Evolutionary conservation across 2,329 filamentous ascomycete genomes (phyloP).

Genomic region (Juglanconis sp.): DNA sequence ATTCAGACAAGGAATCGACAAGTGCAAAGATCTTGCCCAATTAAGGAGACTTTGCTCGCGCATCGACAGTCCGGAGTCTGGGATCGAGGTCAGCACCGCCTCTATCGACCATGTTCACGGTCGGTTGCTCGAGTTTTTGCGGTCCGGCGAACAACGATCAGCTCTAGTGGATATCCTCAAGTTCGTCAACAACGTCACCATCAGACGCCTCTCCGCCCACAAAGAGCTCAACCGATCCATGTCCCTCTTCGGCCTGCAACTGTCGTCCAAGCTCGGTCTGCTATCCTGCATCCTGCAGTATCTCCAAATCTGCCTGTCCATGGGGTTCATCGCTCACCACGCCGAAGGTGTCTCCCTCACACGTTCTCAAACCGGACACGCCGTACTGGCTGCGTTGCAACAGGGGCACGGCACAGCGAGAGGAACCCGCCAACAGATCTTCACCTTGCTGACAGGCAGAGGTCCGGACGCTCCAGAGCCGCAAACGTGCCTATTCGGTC

Average conservation of each 20-base stretch:
- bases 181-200: slow-evolving; percentile 40
- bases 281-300: slow-evolving; percentile 20
- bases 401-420: slow-evolving; percentile 4
- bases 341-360: background rate
- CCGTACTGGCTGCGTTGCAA: slow-evolving; percentile 6
- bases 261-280: slow-evolving; percentile 13
- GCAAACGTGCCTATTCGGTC: slow-evolving; percentile 15
- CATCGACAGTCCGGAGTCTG: slow-evolving; percentile 5
- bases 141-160: background rate
- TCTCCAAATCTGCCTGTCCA: slow-evolving; percentile 14
- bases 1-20: slow-evolving; percentile 12
- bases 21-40: slow-evolving; percentile 16
- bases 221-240: slow-evolving; percentile 11
- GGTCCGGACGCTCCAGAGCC: background rate
- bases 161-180: slow-evolving; percentile 23
- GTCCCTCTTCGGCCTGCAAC: slow-evolving; percentile 20
- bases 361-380: background rate
- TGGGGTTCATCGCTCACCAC: background rate
- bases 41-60: slow-evolving; percentile 25
- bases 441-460: slow-evolving; percentile 21
- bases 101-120: background rate
- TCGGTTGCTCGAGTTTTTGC: slow-evolving; percentile 18
- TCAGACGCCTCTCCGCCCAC: slow-evolving; percentile 28
- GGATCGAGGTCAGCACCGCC: background rate
- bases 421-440: slow-evolving; percentile 18